phyloP scores from a whole-genome alignment of 768 basidiomycete genomes.

The Polyporus arcularius region DNA sequence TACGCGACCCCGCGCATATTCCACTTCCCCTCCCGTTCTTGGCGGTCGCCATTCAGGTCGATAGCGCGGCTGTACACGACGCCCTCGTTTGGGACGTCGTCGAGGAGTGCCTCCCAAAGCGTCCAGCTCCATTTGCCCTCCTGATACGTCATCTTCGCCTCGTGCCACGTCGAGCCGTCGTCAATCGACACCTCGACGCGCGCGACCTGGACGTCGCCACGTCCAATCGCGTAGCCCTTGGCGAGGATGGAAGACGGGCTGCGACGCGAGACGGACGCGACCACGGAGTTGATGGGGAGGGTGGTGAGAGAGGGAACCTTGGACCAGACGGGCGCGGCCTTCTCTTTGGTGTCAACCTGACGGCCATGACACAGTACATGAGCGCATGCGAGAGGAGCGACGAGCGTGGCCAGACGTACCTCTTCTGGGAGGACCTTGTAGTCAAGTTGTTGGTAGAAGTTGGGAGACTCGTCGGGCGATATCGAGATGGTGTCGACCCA shows the following conservation, averaged over 20 bases:
- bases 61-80: constrained; percentile 49
- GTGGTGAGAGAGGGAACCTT: constrained; percentile 19
- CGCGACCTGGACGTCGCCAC: constrained; percentile 11
- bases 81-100: constrained; percentile 24
- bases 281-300: constrained; percentile 21
- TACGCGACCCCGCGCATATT: constrained; percentile 66
- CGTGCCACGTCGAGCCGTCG: constrained; percentile 19
- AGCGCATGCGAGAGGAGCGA: constrained; percentile 43
- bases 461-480: constrained; percentile 57
- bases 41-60: constrained; percentile 47
- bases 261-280: constrained; percentile 10
- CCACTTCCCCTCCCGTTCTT: constrained; percentile 55
- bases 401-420: background rate
- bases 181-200: constrained; percentile 20
- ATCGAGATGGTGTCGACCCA: constrained; percentile 67
- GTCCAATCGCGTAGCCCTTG: constrained; percentile 21
- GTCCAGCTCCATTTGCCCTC: constrained; percentile 73
- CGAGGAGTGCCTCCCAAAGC: constrained; percentile 60
- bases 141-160: constrained; percentile 21
- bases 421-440: constrained; percentile 50
- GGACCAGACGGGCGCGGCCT: constrained; percentile 12
- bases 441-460: constrained; percentile 73
- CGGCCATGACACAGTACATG: background rate
- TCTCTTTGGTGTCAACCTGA: constrained; percentile 16
- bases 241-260: constrained; percentile 4